Percentiles rank a stretch among this genome's conserved stretches.
Conservation (phyloP, 805 yeast species). For the Groenewaldozyma salmanticensis region DNA sequence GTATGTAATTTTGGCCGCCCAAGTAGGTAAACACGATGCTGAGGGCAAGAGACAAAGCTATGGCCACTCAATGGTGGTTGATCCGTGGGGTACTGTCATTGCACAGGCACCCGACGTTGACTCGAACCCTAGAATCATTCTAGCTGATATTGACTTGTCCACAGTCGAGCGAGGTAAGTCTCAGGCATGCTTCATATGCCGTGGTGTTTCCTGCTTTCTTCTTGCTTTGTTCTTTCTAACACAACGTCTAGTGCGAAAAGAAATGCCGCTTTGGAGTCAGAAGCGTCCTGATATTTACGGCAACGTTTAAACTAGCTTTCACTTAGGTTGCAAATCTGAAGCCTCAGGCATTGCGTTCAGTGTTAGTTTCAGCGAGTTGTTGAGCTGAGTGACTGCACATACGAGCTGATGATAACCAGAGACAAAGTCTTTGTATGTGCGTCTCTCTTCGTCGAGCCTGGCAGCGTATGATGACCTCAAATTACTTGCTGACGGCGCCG, state of each 20-base stretch:
- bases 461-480: conserved; percentile 10
- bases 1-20: conserved; percentile 84
- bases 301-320: conserved; percentile 1
- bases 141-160: conserved; percentile 58
- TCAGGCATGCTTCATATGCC: not conserved
- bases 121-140: conserved; percentile 36
- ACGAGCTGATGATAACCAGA: conserved; percentile 5
- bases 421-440: conserved; percentile 7
- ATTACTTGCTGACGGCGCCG: conserved; percentile 4
- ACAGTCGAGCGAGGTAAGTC: conserved; percentile 30
- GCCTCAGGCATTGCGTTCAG: not conserved
- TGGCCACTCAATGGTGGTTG: conserved; percentile 81
- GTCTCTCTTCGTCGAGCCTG: conserved; percentile 14
- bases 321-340: not conserved
- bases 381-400: not conserved
- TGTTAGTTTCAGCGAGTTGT: too few relatives aligned
- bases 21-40: conserved; percentile 65
- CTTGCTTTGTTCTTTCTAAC: not conserved
- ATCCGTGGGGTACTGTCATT: conserved; percentile 81
- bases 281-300: conserved; percentile 56
- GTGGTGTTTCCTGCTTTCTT: not conserved
- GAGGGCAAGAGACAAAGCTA: conserved; percentile 55
- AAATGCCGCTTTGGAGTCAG: conserved; percentile 74
- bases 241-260: conserved; percentile 35
- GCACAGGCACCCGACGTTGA: conserved; percentile 44